Conservation (phyloP, 1,139 yeast genomes). For the Kluyveromyces marxianus region DNA sequence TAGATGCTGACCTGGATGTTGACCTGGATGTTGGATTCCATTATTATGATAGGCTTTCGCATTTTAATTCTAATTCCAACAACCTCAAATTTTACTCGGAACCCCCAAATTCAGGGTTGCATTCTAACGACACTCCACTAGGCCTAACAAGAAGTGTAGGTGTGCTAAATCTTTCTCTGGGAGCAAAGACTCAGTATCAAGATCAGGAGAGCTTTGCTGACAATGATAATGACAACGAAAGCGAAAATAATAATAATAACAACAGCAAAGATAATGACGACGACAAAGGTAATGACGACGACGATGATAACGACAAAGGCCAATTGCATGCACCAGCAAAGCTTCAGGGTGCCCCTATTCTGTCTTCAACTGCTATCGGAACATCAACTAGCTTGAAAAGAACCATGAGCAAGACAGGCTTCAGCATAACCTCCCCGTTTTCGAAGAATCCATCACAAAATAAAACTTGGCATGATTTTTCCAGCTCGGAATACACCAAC, state of each 20-base stretch:
- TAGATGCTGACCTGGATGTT: slow-evolving; percentile 1
- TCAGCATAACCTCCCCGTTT: slow-evolving; percentile 2
- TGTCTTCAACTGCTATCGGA: slow-evolving; percentile 4
- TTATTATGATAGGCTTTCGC: slow-evolving; percentile 2
- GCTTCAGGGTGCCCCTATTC: not conserved
- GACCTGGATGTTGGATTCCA: slow-evolving; percentile 2
- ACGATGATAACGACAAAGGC: too few species aligned
- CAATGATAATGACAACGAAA: too few species aligned
- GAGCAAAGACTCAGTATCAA: slow-evolving; percentile 10
- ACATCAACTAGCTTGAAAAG: slow-evolving; percentile 6
- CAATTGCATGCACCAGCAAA: not conserved
- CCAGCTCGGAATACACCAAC: not conserved
- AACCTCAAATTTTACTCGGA: slow-evolving; percentile 7
- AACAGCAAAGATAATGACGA: not conserved
- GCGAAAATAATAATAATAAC: not conserved
- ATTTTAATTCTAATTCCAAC: slow-evolving; percentile 4
- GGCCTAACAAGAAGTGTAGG: slow-evolving; percentile 28
- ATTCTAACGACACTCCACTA: slow-evolving; percentile 5
- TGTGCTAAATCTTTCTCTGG: slow-evolving; percentile 25
- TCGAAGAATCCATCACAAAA: not conserved
- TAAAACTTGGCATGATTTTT: not conserved
- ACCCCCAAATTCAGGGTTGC: slow-evolving; percentile 3
- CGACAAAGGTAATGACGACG: not conserved
- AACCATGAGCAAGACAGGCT: slow-evolving; percentile 5
- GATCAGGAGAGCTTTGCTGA: too few species aligned